A percentile compares a stretch with the other conserved stretches of the same genome.
phyloP scores from a whole-genome alignment of 257 asterid species.

The Ajuga chamaepitys region DNA sequence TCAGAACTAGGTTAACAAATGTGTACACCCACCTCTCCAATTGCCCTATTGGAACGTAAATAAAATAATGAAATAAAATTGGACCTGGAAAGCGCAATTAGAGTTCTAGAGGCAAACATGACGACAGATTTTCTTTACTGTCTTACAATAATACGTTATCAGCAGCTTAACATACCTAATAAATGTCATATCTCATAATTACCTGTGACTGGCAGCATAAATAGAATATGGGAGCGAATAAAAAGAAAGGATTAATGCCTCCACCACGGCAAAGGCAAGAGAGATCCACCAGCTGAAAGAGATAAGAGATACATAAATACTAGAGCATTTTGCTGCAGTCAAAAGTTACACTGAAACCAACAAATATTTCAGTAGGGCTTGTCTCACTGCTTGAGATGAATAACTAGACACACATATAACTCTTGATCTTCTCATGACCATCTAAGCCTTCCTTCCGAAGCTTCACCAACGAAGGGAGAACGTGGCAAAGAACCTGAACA shows the following conservation, averaged over 20 bases:
- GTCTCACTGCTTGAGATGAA: constrained; percentile 76
- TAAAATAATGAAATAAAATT: too few species aligned
- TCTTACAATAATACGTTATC: neutral
- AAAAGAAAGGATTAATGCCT: constrained; percentile 67
- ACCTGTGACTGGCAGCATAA: constrained; percentile 92
- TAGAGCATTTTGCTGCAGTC: neutral
- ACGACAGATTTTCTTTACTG: neutral
- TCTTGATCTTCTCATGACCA: constrained; percentile 98
- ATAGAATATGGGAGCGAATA: constrained; percentile 93
- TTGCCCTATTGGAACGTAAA: too few species aligned
- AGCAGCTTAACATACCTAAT: constrained; percentile 5
- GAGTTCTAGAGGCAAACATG: neutral
- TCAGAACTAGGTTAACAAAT: too few species aligned
- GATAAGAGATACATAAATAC: constrained; percentile 15
- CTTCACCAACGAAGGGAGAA: constrained; percentile 89
- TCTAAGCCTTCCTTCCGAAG: constrained; percentile 98
- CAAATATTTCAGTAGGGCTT: constrained; percentile 25
- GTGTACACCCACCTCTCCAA: too few species aligned
- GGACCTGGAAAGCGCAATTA: too few species aligned
- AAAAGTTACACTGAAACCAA: constrained; percentile 4
- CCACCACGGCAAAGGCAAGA: constrained; percentile 77
- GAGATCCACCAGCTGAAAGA: constrained; percentile 97
- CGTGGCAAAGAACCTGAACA: constrained; percentile 76
- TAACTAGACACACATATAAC: constrained; percentile 97
- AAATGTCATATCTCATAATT: constrained; percentile 8